phyloP scores from a whole-genome alignment of 2,329 filamentous ascomycete genomes.

The Monilinia fructicola region DNA sequence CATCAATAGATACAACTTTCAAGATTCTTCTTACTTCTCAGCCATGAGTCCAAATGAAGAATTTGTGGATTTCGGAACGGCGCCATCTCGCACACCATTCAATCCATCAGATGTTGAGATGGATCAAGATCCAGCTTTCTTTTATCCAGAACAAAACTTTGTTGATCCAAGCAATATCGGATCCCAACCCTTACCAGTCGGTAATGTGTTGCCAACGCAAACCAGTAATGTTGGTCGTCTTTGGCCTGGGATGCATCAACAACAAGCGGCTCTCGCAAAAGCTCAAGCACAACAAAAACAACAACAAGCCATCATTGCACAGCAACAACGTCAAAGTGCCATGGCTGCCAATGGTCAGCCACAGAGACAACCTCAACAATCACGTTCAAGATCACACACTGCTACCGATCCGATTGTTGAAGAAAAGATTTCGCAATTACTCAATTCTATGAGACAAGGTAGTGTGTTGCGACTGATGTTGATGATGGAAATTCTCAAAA shows the following conservation, averaged over 20 bases:
- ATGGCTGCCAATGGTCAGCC: constrained; percentile 42
- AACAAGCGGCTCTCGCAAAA: constrained; percentile 76
- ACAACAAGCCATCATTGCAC: constrained; percentile 60
- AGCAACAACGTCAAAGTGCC: constrained; percentile 52
- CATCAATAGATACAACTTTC: constrained; percentile 50
- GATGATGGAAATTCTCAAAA: constrained; percentile 48
- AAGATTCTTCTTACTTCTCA: constrained; percentile 43
- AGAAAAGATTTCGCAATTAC: constrained; percentile 88
- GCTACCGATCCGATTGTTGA: constrained; percentile 71
- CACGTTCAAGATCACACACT: constrained; percentile 40
- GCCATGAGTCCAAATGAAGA: constrained; percentile 62
- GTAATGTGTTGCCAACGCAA: constrained; percentile 49
- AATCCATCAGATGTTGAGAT: constrained; percentile 67
- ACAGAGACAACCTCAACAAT: constrained; percentile 46
- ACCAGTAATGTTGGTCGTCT: constrained; percentile 66
- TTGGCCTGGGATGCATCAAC: constrained; percentile 92
- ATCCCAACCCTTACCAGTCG: constrained; percentile 52
- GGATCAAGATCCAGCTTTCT: constrained; percentile 62
- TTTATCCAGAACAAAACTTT: constrained; percentile 60
- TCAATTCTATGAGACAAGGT: constrained; percentile 79
- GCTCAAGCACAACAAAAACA: constrained; percentile 68
- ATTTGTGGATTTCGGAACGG: constrained; percentile 71
- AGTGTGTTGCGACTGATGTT: constrained; percentile 58
- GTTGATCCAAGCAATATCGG: constrained; percentile 73
- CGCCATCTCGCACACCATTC: constrained; percentile 59